phyloP scores from a whole-genome alignment of 805 yeast genomes.

The Pichia nanzhaoensis region DNA sequence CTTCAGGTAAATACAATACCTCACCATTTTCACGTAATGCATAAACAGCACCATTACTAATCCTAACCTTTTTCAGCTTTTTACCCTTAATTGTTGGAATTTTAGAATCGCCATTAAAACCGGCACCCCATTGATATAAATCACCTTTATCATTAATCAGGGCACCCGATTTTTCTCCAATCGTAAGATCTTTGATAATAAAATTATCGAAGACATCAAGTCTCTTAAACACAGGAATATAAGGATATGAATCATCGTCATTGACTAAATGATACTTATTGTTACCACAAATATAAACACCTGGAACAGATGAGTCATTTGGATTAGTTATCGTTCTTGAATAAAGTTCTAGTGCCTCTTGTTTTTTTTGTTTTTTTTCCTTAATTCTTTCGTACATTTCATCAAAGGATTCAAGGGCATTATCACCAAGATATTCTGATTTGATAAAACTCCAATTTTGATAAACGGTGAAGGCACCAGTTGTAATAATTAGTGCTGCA shows the following conservation, averaged over 20 bases:
- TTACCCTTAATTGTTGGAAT: conserved; percentile 40
- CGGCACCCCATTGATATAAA: conserved; percentile 64
- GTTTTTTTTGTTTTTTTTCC: conserved; percentile 17
- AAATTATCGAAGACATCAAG: conserved; percentile 57
- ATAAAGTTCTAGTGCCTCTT: conserved; percentile 15
- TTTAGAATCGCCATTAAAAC: conserved; percentile 24
- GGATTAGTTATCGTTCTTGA: conserved; percentile 28
- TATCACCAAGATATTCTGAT: conserved; percentile 27
- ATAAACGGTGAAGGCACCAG: conserved; percentile 36
- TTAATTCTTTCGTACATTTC: conserved; percentile 31
- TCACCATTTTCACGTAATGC: conserved; percentile 44
- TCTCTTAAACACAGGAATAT: conserved; percentile 50
- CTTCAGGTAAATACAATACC: conserved; percentile 32
- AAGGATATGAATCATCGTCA: conserved; percentile 14
- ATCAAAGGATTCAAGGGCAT: conserved; percentile 32
- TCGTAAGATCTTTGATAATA: conserved; percentile 47
- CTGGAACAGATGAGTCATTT: conserved; percentile 40
- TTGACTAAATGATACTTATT: conserved; percentile 35
- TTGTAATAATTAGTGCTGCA: conserved; percentile 31
- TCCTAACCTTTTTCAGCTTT: conserved; percentile 35
- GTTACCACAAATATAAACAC: conserved; percentile 61
- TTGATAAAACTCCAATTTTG: conserved; percentile 33
- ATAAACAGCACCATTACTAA: conserved; percentile 52
- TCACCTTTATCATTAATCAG: conserved; percentile 68
- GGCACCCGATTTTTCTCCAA: conserved; percentile 42